Evolutionary conservation across 2,329 filamentous ascomycete species (phyloP), one percentile per base, ranked within the genome.

Genomic region (Fusarium sp.): DNA sequence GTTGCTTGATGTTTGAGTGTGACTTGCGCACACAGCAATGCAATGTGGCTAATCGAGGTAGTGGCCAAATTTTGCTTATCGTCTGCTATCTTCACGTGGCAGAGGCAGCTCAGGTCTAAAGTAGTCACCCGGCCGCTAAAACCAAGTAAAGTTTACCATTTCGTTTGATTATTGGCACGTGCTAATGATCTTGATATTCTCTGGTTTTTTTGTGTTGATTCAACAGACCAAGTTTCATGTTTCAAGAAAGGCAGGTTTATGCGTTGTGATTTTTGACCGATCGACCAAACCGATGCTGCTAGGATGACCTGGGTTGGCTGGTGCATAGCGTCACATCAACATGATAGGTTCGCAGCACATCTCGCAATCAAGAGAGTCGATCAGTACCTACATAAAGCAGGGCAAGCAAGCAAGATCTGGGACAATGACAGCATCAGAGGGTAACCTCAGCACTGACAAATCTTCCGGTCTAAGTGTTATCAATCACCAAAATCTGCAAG

Each of bases 1-100:
- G 66, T 70, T 75, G 72, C 65, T 75, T 20, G 39, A 44, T 70
- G 66, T 75, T 68, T 77, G 67, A 66, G 60, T 57, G 76, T 78
- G 76, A 78, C 75, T 75, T 78, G 52, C 45, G 22, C 48, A 51
- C 66, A 62, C 69, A 57, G 77, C 75, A 66, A 76, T 76, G 77
- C 71, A 78, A 78, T 67, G 77, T 78, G 77, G 77, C 77, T 74
- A 74, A 69, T 75, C 68, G 48, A 78, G 56, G 73, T 78, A 77
- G 64, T 65, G 33, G 69, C 74, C 62, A 75, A 68, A 57, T 79
- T 78, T 78, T 77, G 47, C 65, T 79, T 79, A 79, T 79, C 75
- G 62, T 31, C 24, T 35, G 52, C 74, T 79, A 78, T 79, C 77
- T 78, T 78, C 77, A 79, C 77, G 76, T 78, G 77, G 71, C 56